Evolutionary conservation across 345 rosid genomes (phyloP), one percentile per base, ranked within the genome.

Genomic region (Chamaenerion angustifolium): DNA sequence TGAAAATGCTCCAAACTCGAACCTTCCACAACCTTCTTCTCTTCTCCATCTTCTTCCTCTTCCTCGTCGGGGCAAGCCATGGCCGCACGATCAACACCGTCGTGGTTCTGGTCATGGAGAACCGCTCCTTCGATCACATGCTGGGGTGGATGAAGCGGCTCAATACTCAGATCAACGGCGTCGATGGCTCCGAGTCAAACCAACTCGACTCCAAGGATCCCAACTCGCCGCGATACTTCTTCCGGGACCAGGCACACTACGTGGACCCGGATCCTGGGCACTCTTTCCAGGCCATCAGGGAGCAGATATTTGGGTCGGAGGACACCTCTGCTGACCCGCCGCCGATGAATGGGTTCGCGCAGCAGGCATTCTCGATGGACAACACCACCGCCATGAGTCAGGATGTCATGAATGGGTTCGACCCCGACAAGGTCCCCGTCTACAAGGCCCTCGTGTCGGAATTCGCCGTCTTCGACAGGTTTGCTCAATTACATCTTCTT

Each of bases 221-320:
- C 0, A 55, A 31, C 1, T 90, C 92, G 0, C 18, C 54, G 2
- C 66, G 46, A 10, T 57, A 77, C 35, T 52, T 47, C 48, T 81
- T 83, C 71, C 61, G 69, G 42, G 58, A 75, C 40, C 64, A 70
- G 59, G 62, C 98, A 1, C 80, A 81, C 47, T 83, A 64, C 62
- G 92, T 86, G 10, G 98, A 90, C 67, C 94, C 98, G 1, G 96
- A 90, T 62, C 98, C 94, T 0, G 98, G 96, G 9, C 98, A 86
- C 72, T 90, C 98, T 0, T 90, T 90, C 40, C 94, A 90, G 52
- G 98, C 94, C 16, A 86, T 81, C 43, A 60, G 88, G 55, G 89
- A 90, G 61, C 96, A 90, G 66, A 74, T 90, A 19, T 86, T 86
- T 60, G 94, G 98, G 63, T 79, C 84, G 0, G 55, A 72, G 46